phyloP scores from a whole-genome alignment of 352 stramenopile genomes.

The Pythium phragmiticola region DNA sequence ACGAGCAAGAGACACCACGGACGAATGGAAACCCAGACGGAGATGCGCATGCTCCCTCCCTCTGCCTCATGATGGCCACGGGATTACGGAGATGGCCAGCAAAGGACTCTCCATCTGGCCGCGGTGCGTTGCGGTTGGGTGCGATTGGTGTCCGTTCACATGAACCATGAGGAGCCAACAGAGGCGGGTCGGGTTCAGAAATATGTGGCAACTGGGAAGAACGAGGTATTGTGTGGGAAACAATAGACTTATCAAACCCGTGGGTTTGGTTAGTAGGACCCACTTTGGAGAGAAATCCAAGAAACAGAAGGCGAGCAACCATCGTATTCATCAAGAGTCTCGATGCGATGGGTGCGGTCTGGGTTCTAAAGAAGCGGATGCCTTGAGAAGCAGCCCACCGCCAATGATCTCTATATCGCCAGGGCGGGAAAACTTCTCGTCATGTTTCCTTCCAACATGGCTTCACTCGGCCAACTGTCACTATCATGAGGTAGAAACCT shows the following conservation, averaged over 20 bases:
- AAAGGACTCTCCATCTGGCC: neutral
- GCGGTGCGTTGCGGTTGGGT: conserved; percentile 2
- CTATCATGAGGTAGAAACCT: neutral
- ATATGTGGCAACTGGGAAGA: too few species aligned
- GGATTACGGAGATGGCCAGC: neutral
- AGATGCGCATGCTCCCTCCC: neutral
- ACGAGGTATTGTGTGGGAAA: neutral
- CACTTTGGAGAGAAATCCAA: neutral
- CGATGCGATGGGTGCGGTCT: neutral
- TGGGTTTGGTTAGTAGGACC: neutral
- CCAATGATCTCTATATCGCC: neutral
- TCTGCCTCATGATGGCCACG: neutral
- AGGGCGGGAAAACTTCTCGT: neutral
- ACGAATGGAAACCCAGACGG: too few species aligned
- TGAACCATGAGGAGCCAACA: neutral
- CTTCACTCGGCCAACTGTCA: conserved; percentile 6
- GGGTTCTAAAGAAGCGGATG: neutral
- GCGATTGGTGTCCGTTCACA: neutral
- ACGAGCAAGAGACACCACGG: too few species aligned
- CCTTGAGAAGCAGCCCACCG: too few species aligned
- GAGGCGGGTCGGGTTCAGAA: conserved; percentile 1
- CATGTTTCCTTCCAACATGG: conserved; percentile 8
- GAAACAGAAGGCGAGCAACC: neutral
- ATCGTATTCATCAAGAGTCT: neutral
- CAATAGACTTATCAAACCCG: neutral